Conservation (phyloP, 208 protist genomes). For the Acanthamoeba sp. region DNA sequence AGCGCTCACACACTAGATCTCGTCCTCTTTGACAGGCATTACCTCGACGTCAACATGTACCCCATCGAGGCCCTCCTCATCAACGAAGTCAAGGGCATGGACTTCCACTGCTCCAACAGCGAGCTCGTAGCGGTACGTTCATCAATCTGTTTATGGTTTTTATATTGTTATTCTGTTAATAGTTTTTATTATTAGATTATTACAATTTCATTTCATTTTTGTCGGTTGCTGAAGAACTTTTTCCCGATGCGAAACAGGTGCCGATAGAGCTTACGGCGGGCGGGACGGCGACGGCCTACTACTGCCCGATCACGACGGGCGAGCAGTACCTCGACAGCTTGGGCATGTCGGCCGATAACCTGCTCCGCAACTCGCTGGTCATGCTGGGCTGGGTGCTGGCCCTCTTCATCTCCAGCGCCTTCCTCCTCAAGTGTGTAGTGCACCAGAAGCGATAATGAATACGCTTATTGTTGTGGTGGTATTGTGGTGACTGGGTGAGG, state of each 20-base stretch:
- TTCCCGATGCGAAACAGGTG: background rate
- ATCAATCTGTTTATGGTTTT: background rate
- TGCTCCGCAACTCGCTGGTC: constrained; percentile 50
- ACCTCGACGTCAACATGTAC: constrained; percentile 70
- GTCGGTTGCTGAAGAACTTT: too few species aligned
- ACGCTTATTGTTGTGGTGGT: too few species aligned
- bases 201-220: background rate
- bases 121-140: background rate
- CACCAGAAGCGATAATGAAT: constrained; percentile 34
- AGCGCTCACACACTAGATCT: too few species aligned
- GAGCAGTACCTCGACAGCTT: background rate
- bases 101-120: background rate
- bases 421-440: constrained; percentile 34
- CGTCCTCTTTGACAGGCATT: too few species aligned
- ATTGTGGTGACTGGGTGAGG: too few species aligned
- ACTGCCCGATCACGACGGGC: constrained; percentile 42
- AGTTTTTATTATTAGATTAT: background rate
- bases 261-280: background rate
- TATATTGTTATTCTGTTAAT: too few species aligned
- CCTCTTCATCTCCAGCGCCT: background rate
- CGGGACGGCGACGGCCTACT: background rate
- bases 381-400: constrained; percentile 28
- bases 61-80: constrained; percentile 44
- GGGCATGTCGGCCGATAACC: constrained; percentile 24
- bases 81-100: background rate